Base-by-base conservation (phyloP, 129 eudicot species). In the Centrapalus pauciflorus region DNA sequence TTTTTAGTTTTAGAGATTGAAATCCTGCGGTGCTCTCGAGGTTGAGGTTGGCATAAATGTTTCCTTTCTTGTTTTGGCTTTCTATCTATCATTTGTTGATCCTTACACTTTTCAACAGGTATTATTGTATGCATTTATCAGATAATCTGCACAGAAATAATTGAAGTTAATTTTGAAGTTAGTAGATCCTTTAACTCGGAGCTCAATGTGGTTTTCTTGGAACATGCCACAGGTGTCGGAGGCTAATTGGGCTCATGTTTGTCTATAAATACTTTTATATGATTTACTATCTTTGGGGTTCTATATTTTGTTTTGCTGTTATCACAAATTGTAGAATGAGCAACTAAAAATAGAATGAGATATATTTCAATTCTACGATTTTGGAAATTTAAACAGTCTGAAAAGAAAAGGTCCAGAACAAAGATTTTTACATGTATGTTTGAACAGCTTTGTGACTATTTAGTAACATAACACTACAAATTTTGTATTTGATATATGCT, bases 1-100 rank as follows among this genome's bases (percentile, higher is more conserved):
- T 23, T 28, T 33, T 65, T 30, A 27, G 45, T 16, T 65, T 63
- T 38, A 14, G 55, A 64, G 70, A 27, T 16, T 64, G 56, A 7
- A 64, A 37, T 34, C 68, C 40, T n/a, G n/a, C n/a, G 23, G 12
- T 33, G 66, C 61, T 45, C 16, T 45, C 8, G 49, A 41, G 4
- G 12, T 41, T 6, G 14, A 41, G 13, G 7, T 13, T 11, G 61
- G 35, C 19, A 26, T 55, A 26, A 25, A 26, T n/a, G 5, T 13
- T 26, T 55, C 14, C 17, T 11, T 41, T 41, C 5, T 21, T n/a
- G 13, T 58, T 20, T 35, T 61, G 13, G 64, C 7, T 11, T 4
- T 23, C 13, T 64, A 8, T 43, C 38, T 24, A 41, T 1, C 1
- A 24, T 8, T n/a, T 64, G 43, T 28, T 45, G 70, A 45, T 45